Percentiles rank a stretch among this genome's conserved stretches.
phyloP scores from a whole-genome alignment of 148 eudicot species.

The Amaranthus palmeri region DNA sequence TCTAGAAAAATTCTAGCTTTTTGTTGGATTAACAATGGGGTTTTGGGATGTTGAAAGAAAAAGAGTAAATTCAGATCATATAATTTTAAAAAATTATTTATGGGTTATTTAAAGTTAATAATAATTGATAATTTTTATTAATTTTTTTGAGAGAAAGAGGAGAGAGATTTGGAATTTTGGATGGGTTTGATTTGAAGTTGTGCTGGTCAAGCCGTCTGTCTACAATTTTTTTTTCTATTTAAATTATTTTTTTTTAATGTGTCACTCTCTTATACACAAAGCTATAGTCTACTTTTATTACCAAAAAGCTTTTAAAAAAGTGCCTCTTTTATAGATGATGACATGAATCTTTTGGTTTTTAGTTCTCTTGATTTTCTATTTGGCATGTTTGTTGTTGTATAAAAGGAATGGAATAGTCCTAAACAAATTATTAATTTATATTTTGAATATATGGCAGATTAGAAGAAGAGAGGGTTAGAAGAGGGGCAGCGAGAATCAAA shows the following conservation, averaged over 20 bases:
- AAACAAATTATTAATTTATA: neutral
- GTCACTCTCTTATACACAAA: conserved; percentile 34
- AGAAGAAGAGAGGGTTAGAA: too few relatives aligned
- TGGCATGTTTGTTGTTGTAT: conserved; percentile 16
- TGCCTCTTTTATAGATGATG: conserved; percentile 10
- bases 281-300: conserved; percentile 21
- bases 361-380: neutral
- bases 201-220: conserved; percentile 33
- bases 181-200: conserved; percentile 23
- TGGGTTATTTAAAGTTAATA: neutral
- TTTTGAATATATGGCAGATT: too few relatives aligned
- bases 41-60: conserved; percentile 16
- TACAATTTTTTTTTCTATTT: neutral
- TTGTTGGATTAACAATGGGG: conserved; percentile 42
- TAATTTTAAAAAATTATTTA: neutral
- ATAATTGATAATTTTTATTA: neutral
- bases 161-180: neutral
- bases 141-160: conserved; percentile 3
- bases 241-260: neutral
- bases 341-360: conserved; percentile 15
- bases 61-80: conserved; percentile 17
- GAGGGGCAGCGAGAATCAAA: too few relatives aligned
- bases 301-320: conserved; percentile 15
- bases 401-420: conserved; percentile 13
- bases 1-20: conserved; percentile 19